These are phyloP conservation scores for Reticulascus tulasneorum DNA, from an alignment of 2,329 filamentous ascomycete species.

Conservation along the genomic window DNA sequence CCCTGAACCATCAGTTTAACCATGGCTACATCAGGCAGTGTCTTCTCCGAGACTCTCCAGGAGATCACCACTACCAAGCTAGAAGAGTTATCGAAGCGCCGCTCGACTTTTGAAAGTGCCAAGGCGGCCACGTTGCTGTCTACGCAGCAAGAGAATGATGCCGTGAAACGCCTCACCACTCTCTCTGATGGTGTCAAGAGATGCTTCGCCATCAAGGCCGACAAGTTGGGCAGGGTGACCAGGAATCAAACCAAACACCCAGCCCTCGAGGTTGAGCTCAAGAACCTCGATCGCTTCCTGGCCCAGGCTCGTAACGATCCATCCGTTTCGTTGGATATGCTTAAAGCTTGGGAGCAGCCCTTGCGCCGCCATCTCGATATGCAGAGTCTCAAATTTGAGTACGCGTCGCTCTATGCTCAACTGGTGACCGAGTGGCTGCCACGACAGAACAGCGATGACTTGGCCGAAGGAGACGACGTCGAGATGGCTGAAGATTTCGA, in stretches of 20 bases:
- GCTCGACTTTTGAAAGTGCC: conserved; percentile 29
- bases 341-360: conserved; percentile 29
- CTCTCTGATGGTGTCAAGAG: conserved; percentile 32
- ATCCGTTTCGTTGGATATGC: conserved; percentile 29
- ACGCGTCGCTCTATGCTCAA: conserved; percentile 40
- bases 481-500: conserved; percentile 35
- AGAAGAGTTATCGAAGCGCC: conserved; percentile 37
- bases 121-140: too few relatives aligned
- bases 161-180: conserved; percentile 24
- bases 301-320: conserved; percentile 36
- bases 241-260: not conserved
- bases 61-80: conserved; percentile 41
- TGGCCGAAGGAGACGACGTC: conserved; percentile 12
- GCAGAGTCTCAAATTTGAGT: conserved; percentile 39
- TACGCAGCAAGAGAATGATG: conserved; percentile 21
- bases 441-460: not conserved
- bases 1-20: conserved; percentile 6
- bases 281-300: conserved; percentile 36
- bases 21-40: conserved; percentile 26
- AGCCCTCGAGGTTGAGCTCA: conserved; percentile 15
- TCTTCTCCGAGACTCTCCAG: conserved; percentile 38
- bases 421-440: conserved; percentile 45
- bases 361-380: conserved; percentile 34
- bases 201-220: conserved; percentile 27
- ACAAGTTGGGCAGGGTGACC: conserved; percentile 11